Evolutionary conservation across 768 basidiomycete genomes (phyloP), one percentile per base, ranked within the genome.

Genomic region (Galerina marginata): DNA sequence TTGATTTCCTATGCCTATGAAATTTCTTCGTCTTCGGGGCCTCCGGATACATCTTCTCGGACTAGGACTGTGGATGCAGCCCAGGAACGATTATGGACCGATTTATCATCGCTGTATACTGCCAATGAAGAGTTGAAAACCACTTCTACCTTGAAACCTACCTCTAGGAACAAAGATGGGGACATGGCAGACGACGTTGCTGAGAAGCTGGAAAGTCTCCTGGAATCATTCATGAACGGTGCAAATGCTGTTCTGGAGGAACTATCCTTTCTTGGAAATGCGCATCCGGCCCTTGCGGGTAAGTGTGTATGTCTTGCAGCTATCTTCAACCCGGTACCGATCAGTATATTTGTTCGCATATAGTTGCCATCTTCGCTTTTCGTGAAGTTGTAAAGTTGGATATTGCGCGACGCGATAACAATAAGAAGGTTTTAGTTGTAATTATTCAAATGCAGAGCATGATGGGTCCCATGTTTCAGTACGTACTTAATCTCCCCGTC

Each of bases 401-500:
- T 36, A 46, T 63, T 12, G 57, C 61, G 3, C 52, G 80, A 25
- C 69, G 75, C 12, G 78, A 81, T 16, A 83, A 82, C 48, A 78
- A 82, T 56, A 77, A 74, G 62, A 80, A 78, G 59, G 74, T 83
- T 25, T 53, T 77, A 15, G 64, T 69, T 1, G 68, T 83, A 9
- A 72, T 75, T 54, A 45, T 76, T 9, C 75, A 77, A 63, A 83
- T 83, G 78, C 73, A 71, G 50, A 74, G 80, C 45, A 79, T 78
- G 77, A 77, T 83, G 75, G 59, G 63, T 3, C 70, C 72, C 4
- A 71, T 83, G 9, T 69, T 81, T n/a, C 75, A 78, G 81, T 81
- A 58, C 9, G 79, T 65, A 15, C 9, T 14, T 6, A 29, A 11
- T 3, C 20, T 45, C 10, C 14, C 11, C 45, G 10, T 16, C 25